These are phyloP conservation scores for Psilocybe subaeruginosa DNA, from an alignment of 768 basidiomycete species.

Conservation along the genomic window DNA sequence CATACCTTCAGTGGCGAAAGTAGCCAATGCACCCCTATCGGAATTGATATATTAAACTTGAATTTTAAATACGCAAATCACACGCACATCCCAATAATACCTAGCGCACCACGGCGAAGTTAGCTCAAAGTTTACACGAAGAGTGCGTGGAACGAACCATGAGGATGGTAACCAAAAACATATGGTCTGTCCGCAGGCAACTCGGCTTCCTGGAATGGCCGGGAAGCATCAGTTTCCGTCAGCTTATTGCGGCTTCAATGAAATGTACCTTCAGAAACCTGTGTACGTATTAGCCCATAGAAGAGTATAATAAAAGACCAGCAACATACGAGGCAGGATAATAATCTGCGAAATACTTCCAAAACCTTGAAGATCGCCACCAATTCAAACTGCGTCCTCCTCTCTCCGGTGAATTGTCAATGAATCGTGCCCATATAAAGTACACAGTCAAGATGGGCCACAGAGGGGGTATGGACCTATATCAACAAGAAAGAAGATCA, in stretches of 20 bases:
- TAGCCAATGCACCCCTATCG: conserved; percentile 86
- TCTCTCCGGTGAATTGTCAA: conserved; percentile 77
- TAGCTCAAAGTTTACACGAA: not conserved
- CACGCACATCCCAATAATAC: conserved; percentile 95
- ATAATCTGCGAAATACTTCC: conserved; percentile 92
- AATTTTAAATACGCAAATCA: not conserved
- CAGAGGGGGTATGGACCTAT: conserved; percentile 82
- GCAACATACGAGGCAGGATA: conserved; percentile 84
- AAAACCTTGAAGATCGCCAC: conserved; percentile 72
- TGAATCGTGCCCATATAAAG: conserved; percentile 72
- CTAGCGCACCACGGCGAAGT: conserved; percentile 36
- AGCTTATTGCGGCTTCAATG: not conserved
- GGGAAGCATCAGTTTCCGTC: not conserved
- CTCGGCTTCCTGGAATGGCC: conserved; percentile 74
- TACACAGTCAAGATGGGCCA: conserved; percentile 88
- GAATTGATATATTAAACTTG: conserved; percentile 2
- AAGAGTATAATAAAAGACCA: conserved; percentile 13
- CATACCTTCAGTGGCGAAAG: conserved; percentile 94
- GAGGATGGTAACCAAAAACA: conserved; percentile 98
- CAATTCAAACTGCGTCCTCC: conserved; percentile 75
- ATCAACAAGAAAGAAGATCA: conserved; percentile 4
- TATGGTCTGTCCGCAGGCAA: conserved; percentile 92
- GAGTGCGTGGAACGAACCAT: conserved; percentile 57
- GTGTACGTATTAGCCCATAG: conserved; percentile 24
- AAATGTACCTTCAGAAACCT: conserved; percentile 55